A percentile compares a stretch with the other conserved stretches of the same genome.
phyloP scores from a whole-genome alignment of 2,329 filamentous ascomycete genomes.

The Trichoderma asperellum region DNA sequence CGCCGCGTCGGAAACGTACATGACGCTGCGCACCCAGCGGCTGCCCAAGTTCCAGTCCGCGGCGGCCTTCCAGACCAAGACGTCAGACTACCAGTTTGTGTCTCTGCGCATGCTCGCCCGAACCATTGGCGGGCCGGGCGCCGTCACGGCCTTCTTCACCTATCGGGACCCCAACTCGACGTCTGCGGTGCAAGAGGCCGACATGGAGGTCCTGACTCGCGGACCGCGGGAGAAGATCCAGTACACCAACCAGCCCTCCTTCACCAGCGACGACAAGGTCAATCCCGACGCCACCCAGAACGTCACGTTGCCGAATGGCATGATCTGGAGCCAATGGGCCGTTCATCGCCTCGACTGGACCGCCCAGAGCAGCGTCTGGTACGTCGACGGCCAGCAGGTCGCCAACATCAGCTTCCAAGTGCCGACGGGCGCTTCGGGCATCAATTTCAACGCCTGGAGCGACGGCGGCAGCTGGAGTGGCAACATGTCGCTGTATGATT shows the following conservation, averaged over 20 bases:
- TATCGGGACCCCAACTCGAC: conserved; percentile 47
- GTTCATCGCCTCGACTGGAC: conserved; percentile 65
- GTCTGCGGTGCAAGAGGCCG: conserved; percentile 52
- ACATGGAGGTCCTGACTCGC: conserved; percentile 57
- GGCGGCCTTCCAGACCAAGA: conserved; percentile 51
- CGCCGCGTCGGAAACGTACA: conserved; percentile 45
- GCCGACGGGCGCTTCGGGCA: conserved; percentile 54
- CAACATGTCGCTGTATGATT: conserved; percentile 56
- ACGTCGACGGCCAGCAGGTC: conserved; percentile 54
- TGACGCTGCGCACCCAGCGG: conserved; percentile 54
- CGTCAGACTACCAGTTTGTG: conserved; percentile 37
- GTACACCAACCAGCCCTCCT: conserved; percentile 65
- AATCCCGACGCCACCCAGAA: conserved; percentile 53
- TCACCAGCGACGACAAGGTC: conserved; percentile 49
- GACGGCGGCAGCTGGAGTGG: conserved; percentile 64
- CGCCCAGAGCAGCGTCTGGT: conserved; percentile 58
- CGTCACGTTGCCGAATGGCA: conserved; percentile 49
- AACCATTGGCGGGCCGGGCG: conserved; percentile 52
- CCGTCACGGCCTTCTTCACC: conserved; percentile 58
- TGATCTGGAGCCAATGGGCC: conserved; percentile 59
- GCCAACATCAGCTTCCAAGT: conserved; percentile 60
- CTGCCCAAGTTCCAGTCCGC: conserved; percentile 51
- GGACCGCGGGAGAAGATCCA: conserved; percentile 51
- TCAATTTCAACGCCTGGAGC: conserved; percentile 65
- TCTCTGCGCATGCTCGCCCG: conserved; percentile 56